A percentile compares a stretch with the other conserved stretches of the same genome.
These are phyloP conservation scores for Purpureocillium lavendulum DNA, from an alignment of 2,329 filamentous ascomycete genomes.

Conservation along the genomic window DNA sequence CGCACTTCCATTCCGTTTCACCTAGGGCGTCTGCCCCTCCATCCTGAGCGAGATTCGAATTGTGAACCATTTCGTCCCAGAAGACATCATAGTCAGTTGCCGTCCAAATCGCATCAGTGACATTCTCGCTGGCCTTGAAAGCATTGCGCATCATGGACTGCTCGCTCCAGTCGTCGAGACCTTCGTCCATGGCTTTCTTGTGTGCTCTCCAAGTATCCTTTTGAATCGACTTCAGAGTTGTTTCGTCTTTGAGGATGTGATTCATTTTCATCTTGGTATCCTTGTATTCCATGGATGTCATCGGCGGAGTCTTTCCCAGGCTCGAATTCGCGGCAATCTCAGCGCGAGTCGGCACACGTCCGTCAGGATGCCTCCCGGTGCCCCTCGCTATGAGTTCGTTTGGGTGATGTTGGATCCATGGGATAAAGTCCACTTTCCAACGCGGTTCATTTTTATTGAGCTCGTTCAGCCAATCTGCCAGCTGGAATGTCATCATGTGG, in stretches of 20 bases:
- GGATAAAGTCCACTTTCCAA: constrained; percentile 30
- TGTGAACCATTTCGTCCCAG: constrained; percentile 23
- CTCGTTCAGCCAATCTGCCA: constrained; percentile 29
- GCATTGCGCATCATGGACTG: constrained; percentile 22
- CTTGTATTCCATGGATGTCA: constrained; percentile 11
- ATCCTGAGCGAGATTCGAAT: constrained; percentile 22
- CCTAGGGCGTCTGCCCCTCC: constrained; percentile 15
- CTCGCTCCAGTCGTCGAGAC: constrained; percentile 20
- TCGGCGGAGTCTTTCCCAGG: constrained; percentile 13
- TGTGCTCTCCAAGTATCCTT: constrained; percentile 19
- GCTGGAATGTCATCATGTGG: constrained; percentile 32
- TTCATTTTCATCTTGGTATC: constrained; percentile 11
- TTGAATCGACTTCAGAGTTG: constrained; percentile 6
- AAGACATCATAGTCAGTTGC: constrained; percentile 21
- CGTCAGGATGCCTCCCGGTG: constrained; percentile 16
- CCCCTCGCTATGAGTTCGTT: constrained; percentile 19
- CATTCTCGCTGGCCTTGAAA: constrained; percentile 24
- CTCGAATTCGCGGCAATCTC: constrained; percentile 11
- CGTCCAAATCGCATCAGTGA: constrained; percentile 23
- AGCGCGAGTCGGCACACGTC: constrained; percentile 12
- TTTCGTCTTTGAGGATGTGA: constrained; percentile 8
- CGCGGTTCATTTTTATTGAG: constrained; percentile 23
- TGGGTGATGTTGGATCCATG: constrained; percentile 28
- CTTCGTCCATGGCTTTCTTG: constrained; percentile 18
- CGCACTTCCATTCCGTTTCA: constrained; percentile 18